Evolutionary conservation across 2,329 filamentous ascomycete species (phyloP).

Genomic region (Fusarium caatingaense): DNA sequence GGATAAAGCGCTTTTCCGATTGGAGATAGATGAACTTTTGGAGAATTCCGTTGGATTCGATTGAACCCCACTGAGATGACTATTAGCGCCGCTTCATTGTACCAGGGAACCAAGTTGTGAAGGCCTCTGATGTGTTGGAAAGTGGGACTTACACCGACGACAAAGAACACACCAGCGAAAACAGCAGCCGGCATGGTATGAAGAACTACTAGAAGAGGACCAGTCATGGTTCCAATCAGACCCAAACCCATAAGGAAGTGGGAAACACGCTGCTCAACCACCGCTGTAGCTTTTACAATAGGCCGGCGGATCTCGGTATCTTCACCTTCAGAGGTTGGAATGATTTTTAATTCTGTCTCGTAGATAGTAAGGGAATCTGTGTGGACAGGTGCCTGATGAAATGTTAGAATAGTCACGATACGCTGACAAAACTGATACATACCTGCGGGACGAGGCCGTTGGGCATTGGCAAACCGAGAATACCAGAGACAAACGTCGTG

Average conservation of each 20-base stretch:
- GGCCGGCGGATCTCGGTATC: not conserved
- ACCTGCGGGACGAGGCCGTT: conserved; percentile 1
- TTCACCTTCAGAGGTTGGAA: not conserved
- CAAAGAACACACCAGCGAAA: conserved; percentile 4
- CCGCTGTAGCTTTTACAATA: not conserved
- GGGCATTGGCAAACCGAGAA: conserved; percentile 1
- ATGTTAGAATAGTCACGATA: no score
- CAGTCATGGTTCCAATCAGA: conserved; percentile 3
- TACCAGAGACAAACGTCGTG: conserved; percentile 2
- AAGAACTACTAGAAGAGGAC: not conserved
- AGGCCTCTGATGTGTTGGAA: rapidly evolving
- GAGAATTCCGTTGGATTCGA: conserved; percentile 4
- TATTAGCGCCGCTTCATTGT: not conserved
- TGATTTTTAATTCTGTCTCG: not conserved
- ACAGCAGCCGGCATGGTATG: not conserved
- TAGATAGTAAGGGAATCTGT: conserved; percentile 1
- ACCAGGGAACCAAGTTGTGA: not conserved
- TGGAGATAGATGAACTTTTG: conserved; percentile 5
- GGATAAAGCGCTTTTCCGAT: conserved; percentile 2
- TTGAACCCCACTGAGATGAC: not conserved
- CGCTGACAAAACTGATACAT: rapidly evolving
- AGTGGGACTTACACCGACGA: not conserved
- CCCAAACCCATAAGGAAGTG: conserved; percentile 4
- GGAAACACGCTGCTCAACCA: conserved; percentile 4
- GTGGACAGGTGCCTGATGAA: not conserved